phyloP scores from a whole-genome alignment of 1,284 basidiomycete species.

The Cerioporus squamosus region DNA sequence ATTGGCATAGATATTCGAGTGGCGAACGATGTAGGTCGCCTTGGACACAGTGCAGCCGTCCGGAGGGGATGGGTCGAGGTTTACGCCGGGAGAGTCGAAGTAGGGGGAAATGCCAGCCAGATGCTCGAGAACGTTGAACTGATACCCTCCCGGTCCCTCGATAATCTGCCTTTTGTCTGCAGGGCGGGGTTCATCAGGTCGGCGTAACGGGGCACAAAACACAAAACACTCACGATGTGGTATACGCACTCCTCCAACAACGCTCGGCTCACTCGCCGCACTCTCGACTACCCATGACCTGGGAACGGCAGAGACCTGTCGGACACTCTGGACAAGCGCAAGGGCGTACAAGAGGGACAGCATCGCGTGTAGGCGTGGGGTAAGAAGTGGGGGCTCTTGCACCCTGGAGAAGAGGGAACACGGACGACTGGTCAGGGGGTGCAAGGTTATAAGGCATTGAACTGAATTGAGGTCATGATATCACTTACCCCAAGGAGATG shows the following conservation, averaged over 20 bases:
- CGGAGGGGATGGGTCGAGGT: slow-evolving; percentile 19
- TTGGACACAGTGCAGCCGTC: slow-evolving; percentile 17
- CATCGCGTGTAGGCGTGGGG: not conserved
- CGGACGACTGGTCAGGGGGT: not conserved
- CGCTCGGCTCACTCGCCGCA: not conserved
- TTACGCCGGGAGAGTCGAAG: slow-evolving; percentile 24
- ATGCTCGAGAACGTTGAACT: slow-evolving; percentile 16
- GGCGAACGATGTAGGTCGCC: slow-evolving; percentile 24
- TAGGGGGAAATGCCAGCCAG: slow-evolving; percentile 23
- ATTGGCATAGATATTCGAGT: slow-evolving; percentile 29
- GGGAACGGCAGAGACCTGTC: not conserved
- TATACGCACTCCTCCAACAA: slow-evolving; percentile 5
- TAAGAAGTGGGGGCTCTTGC: not conserved
- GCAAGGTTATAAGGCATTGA: not conserved
- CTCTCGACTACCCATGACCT: not conserved
- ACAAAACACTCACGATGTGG: slow-evolving; percentile 10
- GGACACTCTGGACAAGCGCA: not conserved
- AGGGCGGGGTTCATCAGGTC: too few relatives aligned
- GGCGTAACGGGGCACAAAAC: not conserved
- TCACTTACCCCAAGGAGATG: not conserved
- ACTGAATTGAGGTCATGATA: slow-evolving; percentile 4
- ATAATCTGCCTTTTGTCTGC: slow-evolving; percentile 18
- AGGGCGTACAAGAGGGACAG: not conserved
- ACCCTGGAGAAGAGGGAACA: not conserved
- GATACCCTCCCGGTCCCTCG: slow-evolving; percentile 13